phyloP scores from a whole-genome alignment of 2,329 filamentous ascomycete genomes.

The Colletotrichum noveboracense region DNA sequence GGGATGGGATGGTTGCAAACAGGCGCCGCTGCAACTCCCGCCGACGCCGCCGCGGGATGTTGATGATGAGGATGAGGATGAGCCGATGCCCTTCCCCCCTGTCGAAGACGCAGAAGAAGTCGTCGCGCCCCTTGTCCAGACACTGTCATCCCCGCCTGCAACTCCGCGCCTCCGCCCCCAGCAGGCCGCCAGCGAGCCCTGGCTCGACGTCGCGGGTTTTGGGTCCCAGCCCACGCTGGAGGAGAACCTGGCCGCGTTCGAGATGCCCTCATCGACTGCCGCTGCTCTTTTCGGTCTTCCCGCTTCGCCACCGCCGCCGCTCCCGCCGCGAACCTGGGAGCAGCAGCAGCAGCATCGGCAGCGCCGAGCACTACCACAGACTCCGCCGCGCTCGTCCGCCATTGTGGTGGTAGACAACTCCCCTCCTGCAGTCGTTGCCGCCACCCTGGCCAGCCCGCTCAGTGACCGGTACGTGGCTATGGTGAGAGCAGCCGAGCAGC shows the following conservation, averaged over 20 bases:
- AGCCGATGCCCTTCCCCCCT: no score
- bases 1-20: neutral
- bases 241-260: neutral
- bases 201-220: neutral
- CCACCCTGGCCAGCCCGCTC: neutral
- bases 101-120: no score
- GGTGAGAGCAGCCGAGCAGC: neutral
- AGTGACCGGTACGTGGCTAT: neutral
- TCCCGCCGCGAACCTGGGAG: neutral
- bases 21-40: neutral
- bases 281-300: neutral
- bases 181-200: neutral
- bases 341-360: neutral
- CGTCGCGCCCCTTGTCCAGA: neutral
- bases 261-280: neutral
- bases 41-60: neutral
- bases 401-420: neutral
- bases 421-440: neutral
- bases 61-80: no score
- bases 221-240: neutral
- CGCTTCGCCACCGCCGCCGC: neutral
- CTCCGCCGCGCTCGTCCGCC: neutral
- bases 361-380: neutral
- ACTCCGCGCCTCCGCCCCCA: neutral
- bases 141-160: neutral